Conservation (phyloP, 2,329 filamentous ascomycete genomes). For the Periconia sp. region DNA sequence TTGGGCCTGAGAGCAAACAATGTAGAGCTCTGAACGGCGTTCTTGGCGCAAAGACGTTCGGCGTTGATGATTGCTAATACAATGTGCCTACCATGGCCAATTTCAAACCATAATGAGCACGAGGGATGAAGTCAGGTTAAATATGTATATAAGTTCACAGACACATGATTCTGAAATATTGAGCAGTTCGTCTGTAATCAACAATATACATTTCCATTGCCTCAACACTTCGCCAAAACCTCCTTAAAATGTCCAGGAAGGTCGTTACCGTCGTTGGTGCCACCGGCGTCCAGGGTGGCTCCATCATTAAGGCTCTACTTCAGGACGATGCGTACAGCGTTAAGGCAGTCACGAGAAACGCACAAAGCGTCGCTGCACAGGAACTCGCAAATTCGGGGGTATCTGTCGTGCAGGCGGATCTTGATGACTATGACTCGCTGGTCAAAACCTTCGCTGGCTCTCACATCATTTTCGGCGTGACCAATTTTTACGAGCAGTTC, state of each 20-base stretch:
- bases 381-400: conserved; percentile 18
- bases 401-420: conserved; percentile 16
- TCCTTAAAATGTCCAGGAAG: conserved; percentile 6
- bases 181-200: too few relatives aligned
- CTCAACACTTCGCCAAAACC: too few relatives aligned
- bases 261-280: conserved; percentile 20
- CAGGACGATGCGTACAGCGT: conserved; percentile 26
- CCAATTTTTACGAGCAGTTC: conserved; percentile 37
- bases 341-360: conserved; percentile 30
- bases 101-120: too few relatives aligned
- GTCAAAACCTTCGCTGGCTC: conserved; percentile 17
- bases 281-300: conserved; percentile 27
- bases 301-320: conserved; percentile 21
- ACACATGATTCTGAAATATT: too few relatives aligned
- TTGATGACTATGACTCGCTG: conserved; percentile 15
- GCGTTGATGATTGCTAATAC: too few relatives aligned
- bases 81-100: too few relatives aligned
- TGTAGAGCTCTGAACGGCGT: too few relatives aligned
- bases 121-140: too few relatives aligned
- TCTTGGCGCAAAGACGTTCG: too few relatives aligned
- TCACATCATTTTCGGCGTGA: conserved; percentile 44
- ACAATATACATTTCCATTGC: too few relatives aligned
- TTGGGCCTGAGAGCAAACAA: too few relatives aligned
- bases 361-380: conserved; percentile 22
- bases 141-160: too few relatives aligned